A percentile compares a stretch with the other conserved stretches of the same genome.
phyloP scores from a whole-genome alignment of 176 grass and related monocot genomes.

The Aegilops speltoides region DNA sequence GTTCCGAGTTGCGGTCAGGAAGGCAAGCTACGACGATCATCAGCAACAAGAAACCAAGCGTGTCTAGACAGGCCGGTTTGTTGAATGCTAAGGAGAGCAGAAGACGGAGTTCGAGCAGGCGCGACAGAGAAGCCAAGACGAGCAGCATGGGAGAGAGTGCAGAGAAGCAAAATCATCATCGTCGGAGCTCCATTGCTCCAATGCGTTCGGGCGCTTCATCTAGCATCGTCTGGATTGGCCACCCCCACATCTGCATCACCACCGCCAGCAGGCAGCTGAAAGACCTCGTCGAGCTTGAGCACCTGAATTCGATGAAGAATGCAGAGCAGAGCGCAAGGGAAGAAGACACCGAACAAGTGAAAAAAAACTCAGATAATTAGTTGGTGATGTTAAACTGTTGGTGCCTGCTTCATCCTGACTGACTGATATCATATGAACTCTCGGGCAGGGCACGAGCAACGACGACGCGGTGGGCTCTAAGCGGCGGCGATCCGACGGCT shows the following conservation, averaged over 20 bases:
- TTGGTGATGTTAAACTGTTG: no score
- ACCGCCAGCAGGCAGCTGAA: constrained; percentile 35
- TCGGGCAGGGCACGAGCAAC: background rate
- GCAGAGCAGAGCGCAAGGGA: no score
- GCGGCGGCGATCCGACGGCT: background rate
- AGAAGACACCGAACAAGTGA: no score
- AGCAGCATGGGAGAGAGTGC: no score
- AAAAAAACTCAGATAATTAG: no score
- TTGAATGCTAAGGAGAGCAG: background rate
- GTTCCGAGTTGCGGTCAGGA: background rate
- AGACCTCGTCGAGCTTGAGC: background rate
- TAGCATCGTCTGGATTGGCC: background rate
- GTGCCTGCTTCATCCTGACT: no score
- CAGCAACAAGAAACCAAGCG: background rate
- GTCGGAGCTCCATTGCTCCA: no score
- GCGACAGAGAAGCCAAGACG: background rate
- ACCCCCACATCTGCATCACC: constrained; percentile 42
- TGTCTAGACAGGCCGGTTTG: background rate
- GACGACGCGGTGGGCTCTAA: background rate
- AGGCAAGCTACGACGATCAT: background rate
- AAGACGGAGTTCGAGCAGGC: background rate
- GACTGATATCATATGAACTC: background rate
- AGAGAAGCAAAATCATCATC: no score
- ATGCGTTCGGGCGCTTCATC: background rate
- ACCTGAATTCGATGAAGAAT: background rate